Evolutionary conservation across 371 early-diverging fungal species (phyloP), one percentile per base, ranked within the genome.

Genomic region (Blastocladiella emersonii): DNA sequence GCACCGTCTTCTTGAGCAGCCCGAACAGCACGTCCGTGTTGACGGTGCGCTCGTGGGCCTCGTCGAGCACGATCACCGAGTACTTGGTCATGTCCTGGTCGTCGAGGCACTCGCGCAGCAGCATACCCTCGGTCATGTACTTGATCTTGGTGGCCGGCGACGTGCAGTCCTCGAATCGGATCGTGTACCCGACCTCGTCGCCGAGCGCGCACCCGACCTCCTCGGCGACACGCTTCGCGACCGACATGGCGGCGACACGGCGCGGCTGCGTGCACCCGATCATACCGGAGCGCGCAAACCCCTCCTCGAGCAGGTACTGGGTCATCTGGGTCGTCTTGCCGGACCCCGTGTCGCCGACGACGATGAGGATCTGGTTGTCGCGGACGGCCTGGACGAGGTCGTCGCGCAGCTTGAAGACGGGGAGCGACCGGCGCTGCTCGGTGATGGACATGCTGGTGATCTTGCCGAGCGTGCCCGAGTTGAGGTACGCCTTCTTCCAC

Each of bases 261-360:
- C 99, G 90, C 23, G 99, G 99, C 74, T 99, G 99, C 2, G 99
- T 98, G 74, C 99, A 94, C 15, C 97, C 98, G 71, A 99, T 94
- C 67, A 89, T 84, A 8, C 95, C 93, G 25, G 72, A 65, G 30
- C 76, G 73, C 0, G 88, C 83, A 69, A 90, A 94, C 0, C 94
- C 94, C 71, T 91, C 92, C 72, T 98, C 96, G 19, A 88, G 86
- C 60, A 99, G 75, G 69, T 97, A 99, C 75, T 99, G 98, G 8
- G 99, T 93, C 86, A 99, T 91, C 74, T 98, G 99, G 7, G 99
- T 99, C 0, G 99, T 98, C 73, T 99, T 99, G 34, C 99, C 99
- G 17, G 97, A 94, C 10, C 99, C 99, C 8, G 99, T 99, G 64
- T 98, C 98, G 44, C 97, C 98, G 30, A 96, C 89, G 0, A 91